Base-by-base conservation (phyloP, 2,329 filamentous ascomycete species). In the Ambrosiella beaveri region DNA sequence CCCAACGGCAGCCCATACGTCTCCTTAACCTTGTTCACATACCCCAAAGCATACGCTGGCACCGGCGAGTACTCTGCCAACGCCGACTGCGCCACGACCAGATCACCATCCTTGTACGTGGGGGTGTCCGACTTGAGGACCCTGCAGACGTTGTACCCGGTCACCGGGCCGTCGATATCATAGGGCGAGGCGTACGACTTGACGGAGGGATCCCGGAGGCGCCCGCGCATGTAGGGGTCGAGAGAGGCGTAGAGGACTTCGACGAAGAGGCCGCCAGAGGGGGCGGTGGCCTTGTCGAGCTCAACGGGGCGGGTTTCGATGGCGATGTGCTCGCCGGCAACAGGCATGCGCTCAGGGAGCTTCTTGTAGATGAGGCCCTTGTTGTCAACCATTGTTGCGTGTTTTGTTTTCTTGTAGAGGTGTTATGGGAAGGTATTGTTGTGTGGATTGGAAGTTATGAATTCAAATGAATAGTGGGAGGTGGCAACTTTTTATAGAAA, bases 161-260 rank as follows among this genome's bases (percentile, higher is more conserved):
- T 71, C 62, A 95, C 78, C 62, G 86, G 79, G 64, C 78, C 70
- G 67, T 76, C 75, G 52, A 86, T 68, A 13, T 74, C 67, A 65
- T 82, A 88, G 12, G 69, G 62, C 1, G 67, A 64, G 1, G 63
- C 50, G 62, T 70, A 93, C 8, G 85, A 88, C 71, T 85, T 80
- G 66, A 71, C 65, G 40, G 73, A 68, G 6, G 85, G 66, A 53
- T 75, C 70, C 53, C 87, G 82, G 85, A 95, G 90, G 64, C 80
- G 79, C 61, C 85, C 85, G 59, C 89, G 85, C 74, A 86, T 81
- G 73, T 94, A 95, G 1, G 88, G 88, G 69, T 95, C 88, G 71
- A 85, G 85, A 45, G 86, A 90, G 63, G 82, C 75, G 69, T 85
- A 88, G 65, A 84, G 77, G 64, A 85, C 79, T 71, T 88, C 79